Percentiles rank a stretch among this genome's conserved stretches.
phyloP scores from a whole-genome alignment of 2,329 filamentous ascomycete species.

The Penicillium crustosum region DNA sequence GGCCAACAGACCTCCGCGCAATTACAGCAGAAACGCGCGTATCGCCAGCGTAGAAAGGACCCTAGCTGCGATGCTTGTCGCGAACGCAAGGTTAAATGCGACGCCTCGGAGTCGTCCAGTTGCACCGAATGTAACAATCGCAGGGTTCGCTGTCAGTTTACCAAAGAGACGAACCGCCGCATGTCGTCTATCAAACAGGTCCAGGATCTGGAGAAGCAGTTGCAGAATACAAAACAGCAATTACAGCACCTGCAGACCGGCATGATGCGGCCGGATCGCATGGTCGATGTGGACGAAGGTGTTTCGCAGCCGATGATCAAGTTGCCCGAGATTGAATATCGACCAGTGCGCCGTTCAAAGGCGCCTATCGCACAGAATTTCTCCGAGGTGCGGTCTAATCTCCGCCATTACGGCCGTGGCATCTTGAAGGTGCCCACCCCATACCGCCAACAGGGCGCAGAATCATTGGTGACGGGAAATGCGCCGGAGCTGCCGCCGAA shows the following conservation, averaged over 20 bases:
- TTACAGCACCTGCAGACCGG: conserved; percentile 71
- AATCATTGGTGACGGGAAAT: conserved; percentile 53
- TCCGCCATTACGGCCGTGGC: conserved; percentile 71
- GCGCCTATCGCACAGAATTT: conserved; percentile 67
- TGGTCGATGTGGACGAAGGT: conserved; percentile 45
- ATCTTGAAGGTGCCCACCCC: conserved; percentile 76
- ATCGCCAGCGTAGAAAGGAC: conserved; percentile 91
- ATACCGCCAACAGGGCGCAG: conserved; percentile 57
- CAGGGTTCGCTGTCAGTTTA: conserved; percentile 97
- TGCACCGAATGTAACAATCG: conserved; percentile 97
- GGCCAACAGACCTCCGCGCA: conserved; percentile 60
- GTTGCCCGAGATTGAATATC: conserved; percentile 65
- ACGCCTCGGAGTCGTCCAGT: conserved; percentile 92
- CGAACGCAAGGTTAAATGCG: conserved; percentile 80
- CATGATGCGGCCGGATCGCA: conserved; percentile 52
- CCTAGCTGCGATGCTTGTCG: conserved; percentile 96
- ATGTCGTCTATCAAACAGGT: conserved; percentile 99
- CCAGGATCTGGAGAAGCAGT: conserved; percentile 91
- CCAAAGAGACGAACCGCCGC: conserved; percentile 94
- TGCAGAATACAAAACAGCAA: conserved; percentile 75
- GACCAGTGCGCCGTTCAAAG: conserved; percentile 63
- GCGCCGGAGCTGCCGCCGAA: conserved; percentile 69
- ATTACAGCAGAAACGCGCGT: conserved; percentile 80
- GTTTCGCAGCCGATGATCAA: conserved; percentile 51
- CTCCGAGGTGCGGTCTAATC: conserved; percentile 67